Evolutionary conservation across 345 rosid species (phyloP).

Genomic region (Rhodomyrtus tomentosa): DNA sequence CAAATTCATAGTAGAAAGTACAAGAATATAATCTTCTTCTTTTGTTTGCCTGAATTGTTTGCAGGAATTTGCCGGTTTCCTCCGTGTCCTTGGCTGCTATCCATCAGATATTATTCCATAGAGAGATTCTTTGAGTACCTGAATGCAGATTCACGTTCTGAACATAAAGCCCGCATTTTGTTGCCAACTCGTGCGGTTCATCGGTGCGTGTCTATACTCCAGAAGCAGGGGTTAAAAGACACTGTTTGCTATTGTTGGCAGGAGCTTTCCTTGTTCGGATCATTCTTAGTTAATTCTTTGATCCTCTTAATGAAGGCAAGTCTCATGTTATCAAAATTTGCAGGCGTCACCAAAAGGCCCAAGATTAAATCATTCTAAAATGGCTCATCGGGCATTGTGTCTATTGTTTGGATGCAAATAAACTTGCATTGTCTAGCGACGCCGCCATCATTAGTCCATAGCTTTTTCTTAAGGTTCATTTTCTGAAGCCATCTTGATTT

Average conservation of each 20-base stretch:
- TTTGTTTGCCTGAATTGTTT: background rate
- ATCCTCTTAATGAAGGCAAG: background rate
- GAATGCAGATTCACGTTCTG: background rate
- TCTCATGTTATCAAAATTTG: background rate
- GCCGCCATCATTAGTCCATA: background rate
- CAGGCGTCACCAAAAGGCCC: background rate
- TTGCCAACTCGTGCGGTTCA: background rate
- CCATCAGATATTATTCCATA: conserved; percentile 22
- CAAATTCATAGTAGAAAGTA: background rate
- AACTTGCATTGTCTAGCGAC: background rate
- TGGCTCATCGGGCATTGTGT: background rate
- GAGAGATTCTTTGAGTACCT: background rate
- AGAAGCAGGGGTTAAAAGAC: background rate
- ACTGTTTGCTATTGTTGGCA: background rate
- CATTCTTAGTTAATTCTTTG: background rate
- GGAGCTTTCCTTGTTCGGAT: background rate
- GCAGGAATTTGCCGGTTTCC: conserved; percentile 72
- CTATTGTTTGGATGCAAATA: background rate
- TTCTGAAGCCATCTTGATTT: background rate
- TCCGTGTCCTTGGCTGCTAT: conserved; percentile 80
- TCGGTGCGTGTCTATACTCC: background rate
- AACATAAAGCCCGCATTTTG: background rate
- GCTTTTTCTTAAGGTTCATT: background rate
- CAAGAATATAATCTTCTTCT: background rate
- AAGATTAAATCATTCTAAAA: background rate